These are phyloP conservation scores for Aspergillus mulundensis DNA, from an alignment of 495 filamentous ascomycete species.

Conservation along the genomic window DNA sequence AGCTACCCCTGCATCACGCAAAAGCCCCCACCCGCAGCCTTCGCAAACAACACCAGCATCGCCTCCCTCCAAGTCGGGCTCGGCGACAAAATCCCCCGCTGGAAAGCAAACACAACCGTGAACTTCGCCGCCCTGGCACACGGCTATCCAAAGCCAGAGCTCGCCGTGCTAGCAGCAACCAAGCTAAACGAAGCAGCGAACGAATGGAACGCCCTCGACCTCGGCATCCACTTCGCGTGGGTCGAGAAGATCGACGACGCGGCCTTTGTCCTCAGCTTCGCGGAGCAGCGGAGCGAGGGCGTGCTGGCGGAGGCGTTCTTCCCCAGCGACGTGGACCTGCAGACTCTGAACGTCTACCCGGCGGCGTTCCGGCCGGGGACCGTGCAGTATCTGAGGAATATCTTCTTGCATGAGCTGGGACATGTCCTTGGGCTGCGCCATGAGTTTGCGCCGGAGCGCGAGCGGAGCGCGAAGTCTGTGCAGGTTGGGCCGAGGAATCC, in stretches of 20 bases:
- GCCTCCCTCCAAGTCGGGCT: not conserved
- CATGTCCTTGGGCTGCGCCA: conserved; percentile 13
- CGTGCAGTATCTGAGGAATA: conserved; percentile 3
- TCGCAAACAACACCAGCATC: not conserved
- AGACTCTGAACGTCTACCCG: not conserved
- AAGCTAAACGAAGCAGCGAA: conserved; percentile 1
- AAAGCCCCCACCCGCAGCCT: not conserved
- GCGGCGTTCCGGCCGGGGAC: conserved; percentile 5
- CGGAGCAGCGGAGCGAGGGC: not conserved
- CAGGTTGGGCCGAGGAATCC: conserved; percentile 6
- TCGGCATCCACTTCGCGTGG: conserved; percentile 12
- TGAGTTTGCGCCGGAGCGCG: conserved; percentile 7
- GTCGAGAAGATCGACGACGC: conserved; percentile 10
- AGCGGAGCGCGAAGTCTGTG: not conserved
- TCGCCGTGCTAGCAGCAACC: not conserved
- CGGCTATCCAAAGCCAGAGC: not conserved
- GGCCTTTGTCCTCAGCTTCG: conserved; percentile 11
- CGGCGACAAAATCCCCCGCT: not conserved
- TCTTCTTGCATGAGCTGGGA: conserved; percentile 16
- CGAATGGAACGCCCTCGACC: conserved; percentile 9
- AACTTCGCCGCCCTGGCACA: not conserved
- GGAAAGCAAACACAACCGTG: not conserved
- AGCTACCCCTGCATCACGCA: not conserved
- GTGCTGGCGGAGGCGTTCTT: not conserved
- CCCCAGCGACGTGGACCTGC: not conserved